Base-by-base conservation (phyloP, 2,329 filamentous ascomycete genomes). In the Pyricularia grisea region DNA sequence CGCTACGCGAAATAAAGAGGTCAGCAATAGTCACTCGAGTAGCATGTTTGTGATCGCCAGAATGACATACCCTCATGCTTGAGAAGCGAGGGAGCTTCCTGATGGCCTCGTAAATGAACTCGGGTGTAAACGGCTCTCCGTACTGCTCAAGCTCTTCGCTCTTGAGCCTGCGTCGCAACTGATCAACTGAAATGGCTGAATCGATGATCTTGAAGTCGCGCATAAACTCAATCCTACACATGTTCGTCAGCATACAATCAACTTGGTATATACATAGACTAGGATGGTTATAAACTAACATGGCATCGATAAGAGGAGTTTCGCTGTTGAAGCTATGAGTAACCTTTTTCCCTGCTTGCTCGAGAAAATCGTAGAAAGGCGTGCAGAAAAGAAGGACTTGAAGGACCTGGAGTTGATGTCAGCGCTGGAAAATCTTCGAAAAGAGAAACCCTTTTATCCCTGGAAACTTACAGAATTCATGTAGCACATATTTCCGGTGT, bases 401-500 rank as follows among this genome's bases (percentile, higher is more conserved):
- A 73, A 99, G 86, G 78, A 98, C 90, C 93, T 97, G 73, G 33
- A 4, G 9, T 55, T 33, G 73, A 85, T 75, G 85, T 79, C 70
- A 73, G 68, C 12, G 27, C 27, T 10, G 66, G 33, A 36, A 68
- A 58, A 30, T 68, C 20, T 23, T 55, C 5, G 11, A 7, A 20
- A 42, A 30, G 7, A 36, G 17, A 42, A 31, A 23, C 42, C 10
- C 66, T 20, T 10, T 3, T n/a, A 4, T 6, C 20, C 14, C 20
- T 27, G 28, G 63, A 14, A 23, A 14, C 92, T 81, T 85, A 97
- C 94, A 72, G 95, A 97, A 83, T 98, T 99, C 95, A 99, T 98
- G 81, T 99, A 99, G 80, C 95, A 99, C 92, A 98, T 96, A 77
- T 99, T 98, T 67, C 95, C 95, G 60, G 94, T 96, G 80, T 99